Evolutionary conservation across 1,284 basidiomycete genomes (phyloP).

Genomic region (Phylloboletellus chloephorus): DNA sequence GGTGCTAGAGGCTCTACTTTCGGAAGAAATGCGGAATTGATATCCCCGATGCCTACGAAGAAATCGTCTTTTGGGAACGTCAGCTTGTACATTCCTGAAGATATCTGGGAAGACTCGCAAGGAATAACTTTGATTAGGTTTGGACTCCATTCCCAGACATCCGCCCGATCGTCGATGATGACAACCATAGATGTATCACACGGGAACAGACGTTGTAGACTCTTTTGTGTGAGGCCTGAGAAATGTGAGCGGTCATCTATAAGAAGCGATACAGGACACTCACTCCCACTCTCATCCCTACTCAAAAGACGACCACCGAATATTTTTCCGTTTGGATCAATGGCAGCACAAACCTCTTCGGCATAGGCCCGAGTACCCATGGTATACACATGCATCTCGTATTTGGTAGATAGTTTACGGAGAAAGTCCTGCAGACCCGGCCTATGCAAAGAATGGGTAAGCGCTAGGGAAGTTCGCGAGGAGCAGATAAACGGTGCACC

Average conservation of each 20-base stretch:
- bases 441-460: slow-evolving; percentile 39
- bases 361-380: slow-evolving; percentile 99
- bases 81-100: background rate
- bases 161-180: slow-evolving; percentile 95
- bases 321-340: slow-evolving; percentile 83
- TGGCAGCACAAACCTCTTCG: slow-evolving; percentile 88
- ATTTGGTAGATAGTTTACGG: slow-evolving; percentile 64
- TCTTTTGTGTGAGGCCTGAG: slow-evolving; percentile 83
- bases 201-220: slow-evolving; percentile 86
- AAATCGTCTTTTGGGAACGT: slow-evolving; percentile 73
- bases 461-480: background rate
- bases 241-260: slow-evolving; percentile 8
- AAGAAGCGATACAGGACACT: slow-evolving; percentile 31
- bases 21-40: slow-evolving; percentile 91
- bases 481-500: slow-evolving; percentile 46
- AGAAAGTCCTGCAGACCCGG: slow-evolving; percentile 87
- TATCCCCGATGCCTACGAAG: slow-evolving; percentile 98
- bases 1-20: slow-evolving; percentile 56
- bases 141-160: slow-evolving; percentile 96
- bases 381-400: slow-evolving; percentile 99
- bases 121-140: slow-evolving; percentile 96
- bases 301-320: slow-evolving; percentile 89
- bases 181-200: slow-evolving; percentile 99
- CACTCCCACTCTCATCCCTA: slow-evolving; percentile 93
- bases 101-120: slow-evolving; percentile 51